Evolutionary conservation across 1,139 yeast species (phyloP).

Genomic region (Ogataea hybrid): DNA sequence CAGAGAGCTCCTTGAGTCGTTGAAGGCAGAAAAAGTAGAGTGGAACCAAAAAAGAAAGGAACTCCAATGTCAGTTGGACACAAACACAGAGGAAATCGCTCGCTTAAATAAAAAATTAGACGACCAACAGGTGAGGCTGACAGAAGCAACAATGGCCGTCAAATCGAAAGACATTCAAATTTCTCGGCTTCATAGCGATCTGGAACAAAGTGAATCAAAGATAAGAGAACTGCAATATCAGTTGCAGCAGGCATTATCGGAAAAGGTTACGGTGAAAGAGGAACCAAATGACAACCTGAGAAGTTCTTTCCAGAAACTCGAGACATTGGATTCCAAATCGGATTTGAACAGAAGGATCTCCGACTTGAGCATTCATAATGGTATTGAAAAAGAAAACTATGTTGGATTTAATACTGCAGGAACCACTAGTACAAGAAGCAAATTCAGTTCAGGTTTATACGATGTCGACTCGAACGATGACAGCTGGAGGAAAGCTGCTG

Average conservation of each 20-base stretch:
- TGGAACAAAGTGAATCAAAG: slow-evolving; percentile 30
- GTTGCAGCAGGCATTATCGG: slow-evolving; percentile 9
- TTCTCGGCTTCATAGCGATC: slow-evolving; percentile 54
- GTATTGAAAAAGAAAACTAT: slow-evolving; percentile 17
- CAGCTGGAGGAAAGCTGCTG: slow-evolving; percentile 88
- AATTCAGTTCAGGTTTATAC: slow-evolving; percentile 24
- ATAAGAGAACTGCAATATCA: slow-evolving; percentile 43
- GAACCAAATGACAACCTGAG: slow-evolving; percentile 11
- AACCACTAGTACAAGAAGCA: slow-evolving; percentile 13
- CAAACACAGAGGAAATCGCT: slow-evolving; percentile 36
- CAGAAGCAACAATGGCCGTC: slow-evolving; percentile 48
- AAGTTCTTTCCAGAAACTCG: not conserved
- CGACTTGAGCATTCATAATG: slow-evolving; percentile 26
- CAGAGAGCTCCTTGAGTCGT: slow-evolving; percentile 48
- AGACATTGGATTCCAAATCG: slow-evolving; percentile 8
- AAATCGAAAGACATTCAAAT: slow-evolving; percentile 70
- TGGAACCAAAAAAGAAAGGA: slow-evolving; percentile 45
- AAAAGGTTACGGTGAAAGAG: slow-evolving; percentile 13
- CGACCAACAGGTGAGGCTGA: slow-evolving; percentile 46
- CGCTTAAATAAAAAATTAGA: slow-evolving; percentile 38
- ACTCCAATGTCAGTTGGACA: slow-evolving; percentile 9
- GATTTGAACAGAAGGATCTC: slow-evolving; percentile 31
- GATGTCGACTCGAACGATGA: slow-evolving; percentile 55
- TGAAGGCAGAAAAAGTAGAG: slow-evolving; percentile 50
- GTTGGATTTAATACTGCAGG: slow-evolving; percentile 5